phyloP scores from a whole-genome alignment of 768 basidiomycete genomes.

The Lactarius evosmus region DNA sequence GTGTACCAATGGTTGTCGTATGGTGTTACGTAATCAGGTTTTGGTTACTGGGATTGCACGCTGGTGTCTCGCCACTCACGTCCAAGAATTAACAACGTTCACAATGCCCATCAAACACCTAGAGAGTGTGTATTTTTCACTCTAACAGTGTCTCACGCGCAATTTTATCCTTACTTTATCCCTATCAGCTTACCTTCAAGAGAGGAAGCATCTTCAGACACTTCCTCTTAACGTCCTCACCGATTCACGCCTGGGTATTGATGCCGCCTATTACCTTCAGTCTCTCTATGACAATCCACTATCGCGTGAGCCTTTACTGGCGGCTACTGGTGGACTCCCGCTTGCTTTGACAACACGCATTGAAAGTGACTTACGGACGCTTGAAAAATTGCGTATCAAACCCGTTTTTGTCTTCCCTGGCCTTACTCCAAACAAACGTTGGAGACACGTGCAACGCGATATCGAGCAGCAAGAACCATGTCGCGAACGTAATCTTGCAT shows the following conservation, averaged over 20 bases:
- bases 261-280: slow-evolving; percentile 88
- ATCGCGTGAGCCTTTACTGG: slow-evolving; percentile 85
- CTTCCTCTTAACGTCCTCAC: slow-evolving; percentile 77
- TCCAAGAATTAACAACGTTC: slow-evolving; percentile 8
- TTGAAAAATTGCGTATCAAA: slow-evolving; percentile 91
- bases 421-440: slow-evolving; percentile 70
- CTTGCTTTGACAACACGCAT: slow-evolving; percentile 84
- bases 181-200: slow-evolving; percentile 68
- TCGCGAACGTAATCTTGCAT: slow-evolving; percentile 78
- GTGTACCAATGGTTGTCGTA: background rate
- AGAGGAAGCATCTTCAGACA: slow-evolving; percentile 85
- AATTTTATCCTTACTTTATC: slow-evolving; percentile 7
- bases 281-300: slow-evolving; percentile 70
- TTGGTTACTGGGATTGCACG: slow-evolving; percentile 1
- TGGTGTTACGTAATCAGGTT: slow-evolving; percentile 15
- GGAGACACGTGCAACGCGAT: slow-evolving; percentile 58
- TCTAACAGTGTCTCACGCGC: background rate
- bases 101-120: slow-evolving; percentile 81
- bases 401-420: slow-evolving; percentile 99
- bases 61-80: slow-evolving; percentile 12
- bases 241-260: slow-evolving; percentile 94
- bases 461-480: slow-evolving; percentile 56
- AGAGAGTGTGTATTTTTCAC: slow-evolving; percentile 54
- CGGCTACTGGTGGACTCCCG: slow-evolving; percentile 93
- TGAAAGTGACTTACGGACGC: slow-evolving; percentile 84